A percentile compares a stretch with the other conserved stretches of the same genome.
Conservation (phyloP, 2,329 filamentous ascomycete genomes). For the Fusarium humuli region DNA sequence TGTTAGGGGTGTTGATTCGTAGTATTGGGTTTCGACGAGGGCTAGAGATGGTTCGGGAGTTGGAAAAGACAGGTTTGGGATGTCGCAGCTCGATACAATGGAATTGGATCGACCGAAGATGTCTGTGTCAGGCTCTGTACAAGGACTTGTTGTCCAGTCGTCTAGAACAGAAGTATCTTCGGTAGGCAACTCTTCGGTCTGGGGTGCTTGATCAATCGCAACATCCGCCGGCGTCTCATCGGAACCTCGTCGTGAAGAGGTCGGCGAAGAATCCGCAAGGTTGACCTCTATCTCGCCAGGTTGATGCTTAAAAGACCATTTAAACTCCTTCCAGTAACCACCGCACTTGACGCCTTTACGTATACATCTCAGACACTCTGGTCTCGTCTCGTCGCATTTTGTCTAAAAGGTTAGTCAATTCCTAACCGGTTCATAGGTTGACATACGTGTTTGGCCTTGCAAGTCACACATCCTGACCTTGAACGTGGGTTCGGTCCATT, state of each 20-base stretch:
- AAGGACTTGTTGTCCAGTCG: constrained; percentile 35
- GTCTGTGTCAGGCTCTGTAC: constrained; percentile 27
- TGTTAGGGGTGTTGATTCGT: constrained; percentile 28
- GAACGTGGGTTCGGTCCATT: constrained; percentile 42
- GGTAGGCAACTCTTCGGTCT: constrained; percentile 8
- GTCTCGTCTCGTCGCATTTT: constrained; percentile 50
- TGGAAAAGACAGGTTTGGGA: constrained; percentile 8
- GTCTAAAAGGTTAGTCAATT: constrained; percentile 27
- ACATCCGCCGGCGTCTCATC: constrained; percentile 8
- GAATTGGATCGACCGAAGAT: constrained; percentile 23
- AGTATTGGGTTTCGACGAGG: constrained; percentile 24
- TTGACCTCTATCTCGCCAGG: constrained; percentile 35
- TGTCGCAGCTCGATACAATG: not conserved
- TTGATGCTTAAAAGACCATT: constrained; percentile 58
- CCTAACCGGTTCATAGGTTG: not conserved
- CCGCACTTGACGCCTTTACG: constrained; percentile 47
- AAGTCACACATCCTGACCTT: constrained; percentile 48
- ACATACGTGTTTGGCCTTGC: constrained; percentile 48
- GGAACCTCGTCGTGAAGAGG: constrained; percentile 18
- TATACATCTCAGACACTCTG: constrained; percentile 45
- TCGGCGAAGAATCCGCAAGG: constrained; percentile 16
- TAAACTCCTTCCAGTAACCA: constrained; percentile 50
- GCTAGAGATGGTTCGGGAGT: constrained; percentile 8
- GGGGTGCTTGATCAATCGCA: not conserved
- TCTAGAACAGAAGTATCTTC: constrained; percentile 28